phyloP scores from a whole-genome alignment of 2,329 filamentous ascomycete genomes.

The Helicocarpus griseus region DNA sequence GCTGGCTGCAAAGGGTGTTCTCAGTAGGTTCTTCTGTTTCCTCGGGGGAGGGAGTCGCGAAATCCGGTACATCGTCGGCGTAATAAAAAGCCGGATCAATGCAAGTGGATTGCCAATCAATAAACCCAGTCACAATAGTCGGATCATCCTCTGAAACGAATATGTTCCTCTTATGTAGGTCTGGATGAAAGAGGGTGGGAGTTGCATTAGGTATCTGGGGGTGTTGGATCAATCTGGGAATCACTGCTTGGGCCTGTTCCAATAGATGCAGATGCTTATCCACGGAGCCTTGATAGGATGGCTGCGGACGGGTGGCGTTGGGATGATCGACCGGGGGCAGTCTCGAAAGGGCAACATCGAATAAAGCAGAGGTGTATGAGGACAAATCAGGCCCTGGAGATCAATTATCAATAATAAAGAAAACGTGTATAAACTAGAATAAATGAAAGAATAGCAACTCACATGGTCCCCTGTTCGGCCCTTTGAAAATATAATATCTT shows the following conservation, averaged over 20 bases:
- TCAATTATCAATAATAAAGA: constrained; percentile 10
- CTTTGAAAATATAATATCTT: constrained; percentile 24
- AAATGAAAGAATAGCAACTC: constrained; percentile 15
- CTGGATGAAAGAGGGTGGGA: constrained; percentile 30
- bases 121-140: constrained; percentile 28
- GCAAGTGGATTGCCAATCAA: constrained; percentile 35
- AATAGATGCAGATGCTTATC: constrained; percentile 26
- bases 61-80: constrained; percentile 30
- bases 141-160: constrained; percentile 33
- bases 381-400: constrained; percentile 26
- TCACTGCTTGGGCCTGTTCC: constrained; percentile 17
- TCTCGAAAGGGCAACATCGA: constrained; percentile 30
- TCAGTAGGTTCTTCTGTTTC: constrained; percentile 12
- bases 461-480: constrained; percentile 32
- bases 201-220: constrained; percentile 19
- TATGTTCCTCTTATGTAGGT: constrained; percentile 35
- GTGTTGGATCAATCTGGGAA: constrained; percentile 21
- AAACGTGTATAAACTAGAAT: too few species aligned
- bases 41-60: constrained; percentile 22
- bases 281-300: constrained; percentile 28
- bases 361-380: constrained; percentile 27
- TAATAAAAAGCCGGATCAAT: constrained; percentile 34
- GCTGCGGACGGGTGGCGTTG: constrained; percentile 12
- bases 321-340: constrained; percentile 17
- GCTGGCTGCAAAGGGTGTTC: constrained; percentile 18